These are phyloP conservation scores for Metschnikowia kunwiensis DNA, from an alignment of 805 yeast species.

Conservation along the genomic window DNA sequence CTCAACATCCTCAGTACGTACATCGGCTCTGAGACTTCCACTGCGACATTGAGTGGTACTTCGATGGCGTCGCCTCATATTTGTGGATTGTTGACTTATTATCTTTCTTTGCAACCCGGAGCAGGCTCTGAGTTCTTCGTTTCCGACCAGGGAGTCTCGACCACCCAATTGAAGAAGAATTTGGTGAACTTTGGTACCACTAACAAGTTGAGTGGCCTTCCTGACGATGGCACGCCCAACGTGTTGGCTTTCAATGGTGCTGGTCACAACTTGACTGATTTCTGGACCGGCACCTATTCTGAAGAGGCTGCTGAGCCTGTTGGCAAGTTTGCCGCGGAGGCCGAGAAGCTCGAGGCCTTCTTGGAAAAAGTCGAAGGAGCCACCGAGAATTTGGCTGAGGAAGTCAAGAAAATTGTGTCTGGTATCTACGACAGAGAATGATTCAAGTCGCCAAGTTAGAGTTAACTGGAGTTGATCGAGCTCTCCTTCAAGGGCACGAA, in stretches of 20 bases:
- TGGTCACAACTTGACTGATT: constrained; percentile 63
- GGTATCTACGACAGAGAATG: constrained; percentile 24
- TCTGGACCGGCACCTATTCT: constrained; percentile 46
- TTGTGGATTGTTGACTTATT: constrained; percentile 87
- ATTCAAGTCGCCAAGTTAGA: no score
- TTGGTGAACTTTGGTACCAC: constrained; percentile 66
- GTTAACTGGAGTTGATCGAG: no score
- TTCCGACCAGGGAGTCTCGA: constrained; percentile 55
- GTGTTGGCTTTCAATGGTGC: constrained; percentile 78
- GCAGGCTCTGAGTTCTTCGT: constrained; percentile 59
- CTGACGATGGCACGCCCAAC: constrained; percentile 71
- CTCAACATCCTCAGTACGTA: constrained; percentile 57
- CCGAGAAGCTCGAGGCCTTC: constrained; percentile 22
- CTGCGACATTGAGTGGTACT: constrained; percentile 88
- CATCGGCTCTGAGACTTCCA: constrained; percentile 71
- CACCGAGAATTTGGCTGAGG: constrained; percentile 22
- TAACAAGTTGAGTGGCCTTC: constrained; percentile 56
- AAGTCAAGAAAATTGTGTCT: constrained; percentile 27
- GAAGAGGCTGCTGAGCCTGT: constrained; percentile 16
- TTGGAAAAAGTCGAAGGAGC: constrained; percentile 19
- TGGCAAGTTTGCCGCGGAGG: constrained; percentile 16
- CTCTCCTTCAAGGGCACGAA: no score
- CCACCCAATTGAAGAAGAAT: constrained; percentile 74
- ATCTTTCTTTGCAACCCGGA: constrained; percentile 80
- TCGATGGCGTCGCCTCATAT: constrained; percentile 99